These are phyloP conservation scores for Heterobasidion irregulare DNA, from an alignment of 1,284 basidiomycete species.

Conservation along the genomic window DNA sequence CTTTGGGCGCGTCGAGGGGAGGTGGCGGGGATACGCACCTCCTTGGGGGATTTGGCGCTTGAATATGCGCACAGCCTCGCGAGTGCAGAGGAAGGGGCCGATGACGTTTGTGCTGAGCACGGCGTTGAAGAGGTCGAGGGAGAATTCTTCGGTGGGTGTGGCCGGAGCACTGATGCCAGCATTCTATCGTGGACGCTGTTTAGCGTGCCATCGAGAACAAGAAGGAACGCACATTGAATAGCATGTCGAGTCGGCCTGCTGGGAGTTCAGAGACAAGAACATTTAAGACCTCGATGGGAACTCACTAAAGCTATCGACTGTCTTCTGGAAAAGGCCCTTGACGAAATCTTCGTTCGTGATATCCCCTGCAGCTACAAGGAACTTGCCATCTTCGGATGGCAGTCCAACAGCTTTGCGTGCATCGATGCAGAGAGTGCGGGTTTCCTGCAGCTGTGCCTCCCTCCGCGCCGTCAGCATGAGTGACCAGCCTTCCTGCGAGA, in stretches of 20 bases:
- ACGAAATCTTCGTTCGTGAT: conserved; percentile 56
- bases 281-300: not conserved
- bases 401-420: not conserved
- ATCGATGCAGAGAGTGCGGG: not conserved
- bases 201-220: not conserved
- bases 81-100: conserved; percentile 68
- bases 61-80: conserved; percentile 70
- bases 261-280: not conserved
- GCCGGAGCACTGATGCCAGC: not conserved
- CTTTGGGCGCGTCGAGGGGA: not conserved
- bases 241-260: not conserved
- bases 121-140: conserved; percentile 51
- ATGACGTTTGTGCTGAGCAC: conserved; percentile 67
- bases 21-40: conserved; percentile 28
- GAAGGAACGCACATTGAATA: not conserved
- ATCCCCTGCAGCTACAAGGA: conserved; percentile 49
- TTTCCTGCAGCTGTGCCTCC: not conserved
- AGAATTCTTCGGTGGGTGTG: conserved; percentile 47
- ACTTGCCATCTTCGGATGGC: not conserved
- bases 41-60: conserved; percentile 66
- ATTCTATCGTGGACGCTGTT: not conserved
- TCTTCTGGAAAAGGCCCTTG: conserved; percentile 44
- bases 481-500: conserved; percentile 37
- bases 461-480: conserved; percentile 28
- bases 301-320: conserved; percentile 37